Percentiles rank a stretch among this genome's conserved stretches.
Evolutionary conservation across 805 yeast species (phyloP).

Genomic region (Groenewaldozyma salmanticensis): DNA sequence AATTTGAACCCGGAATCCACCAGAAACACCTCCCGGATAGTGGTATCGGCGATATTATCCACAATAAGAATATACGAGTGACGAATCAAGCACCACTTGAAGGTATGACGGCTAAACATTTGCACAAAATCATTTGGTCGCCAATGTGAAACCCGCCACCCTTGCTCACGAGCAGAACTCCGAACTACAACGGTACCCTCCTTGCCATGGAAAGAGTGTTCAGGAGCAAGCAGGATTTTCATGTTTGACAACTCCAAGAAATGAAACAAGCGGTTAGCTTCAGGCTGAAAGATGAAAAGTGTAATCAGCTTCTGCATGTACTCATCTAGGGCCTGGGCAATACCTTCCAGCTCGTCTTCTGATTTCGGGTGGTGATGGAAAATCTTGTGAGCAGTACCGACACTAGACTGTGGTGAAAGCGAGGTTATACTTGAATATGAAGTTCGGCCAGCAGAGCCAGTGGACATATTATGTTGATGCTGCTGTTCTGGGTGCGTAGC

Average conservation of each 20-base stretch:
- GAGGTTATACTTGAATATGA: too few relatives aligned
- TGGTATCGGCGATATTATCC: slow-evolving; percentile 74
- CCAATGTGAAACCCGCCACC: slow-evolving; percentile 93
- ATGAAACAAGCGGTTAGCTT: slow-evolving; percentile 71
- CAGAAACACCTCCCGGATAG: slow-evolving; percentile 82
- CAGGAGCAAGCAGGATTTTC: slow-evolving; percentile 73
- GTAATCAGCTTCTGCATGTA: slow-evolving; percentile 57
- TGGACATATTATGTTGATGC: background rate
- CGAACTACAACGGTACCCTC: slow-evolving; percentile 79
- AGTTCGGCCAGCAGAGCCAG: too few relatives aligned
- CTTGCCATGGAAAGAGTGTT: slow-evolving; percentile 72
- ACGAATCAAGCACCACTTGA: slow-evolving; percentile 85
- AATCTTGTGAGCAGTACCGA: background rate
- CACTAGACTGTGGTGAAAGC: too few relatives aligned
- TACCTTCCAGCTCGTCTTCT: slow-evolving; percentile 1
- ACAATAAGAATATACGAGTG: slow-evolving; percentile 80
- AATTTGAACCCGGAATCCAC: slow-evolving; percentile 72
- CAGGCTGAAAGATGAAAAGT: slow-evolving; percentile 60
- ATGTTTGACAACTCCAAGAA: slow-evolving; percentile 87
- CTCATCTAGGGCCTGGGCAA: slow-evolving; percentile 37
- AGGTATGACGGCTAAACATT: slow-evolving; percentile 84
- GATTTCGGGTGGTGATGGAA: background rate
- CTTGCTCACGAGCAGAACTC: slow-evolving; percentile 78
- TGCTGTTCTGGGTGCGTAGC: background rate
- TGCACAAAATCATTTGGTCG: slow-evolving; percentile 67